Base-by-base conservation (phyloP, 306 rosid species). In the Herpetospermum pedunculosum region DNA sequence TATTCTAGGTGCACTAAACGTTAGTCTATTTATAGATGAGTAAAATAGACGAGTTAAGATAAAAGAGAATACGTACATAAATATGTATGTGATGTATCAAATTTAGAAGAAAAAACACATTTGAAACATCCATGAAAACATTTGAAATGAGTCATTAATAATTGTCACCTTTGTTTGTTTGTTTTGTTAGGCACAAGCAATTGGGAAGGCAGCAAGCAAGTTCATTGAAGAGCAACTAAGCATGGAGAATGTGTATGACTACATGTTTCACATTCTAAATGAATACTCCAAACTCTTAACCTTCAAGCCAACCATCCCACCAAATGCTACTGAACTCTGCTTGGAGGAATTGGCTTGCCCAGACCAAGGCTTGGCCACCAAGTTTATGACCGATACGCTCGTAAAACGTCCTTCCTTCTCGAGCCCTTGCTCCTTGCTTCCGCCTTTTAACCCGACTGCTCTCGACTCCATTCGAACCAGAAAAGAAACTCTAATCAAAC, bases 231-330 rank as follows among this genome's bases (percentile, higher is more conserved):
- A 89, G 59, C 87, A 92, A 37, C 32, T 92, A 50, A 92, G 81
- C 55, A 88, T 89, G 96, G 96, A 88, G 8, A 63, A 80, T 43
- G 90, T 92, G 29, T 92, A 89, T 32, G 96, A 89, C 68, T 89
- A 89, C 88, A 88, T 92, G 96, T 88, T 86, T 77, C 94, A 88
- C 76, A 87, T 84, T 26, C 30, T 92, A 37, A 89, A 71, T 60
- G 79, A 82, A 23, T 85, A 89, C 57, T 87, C 86, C 15, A 89
- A 88, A 70, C 94, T 92, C 52, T 80, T 92, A 1, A 83, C 71
- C 23, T 89, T 86, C 81, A 83, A 83, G 81, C 98, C 96, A 30
- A 30, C 80, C 41, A 29, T 77, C 37, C 91, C 89, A 43, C 44
- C 21, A 3, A 64, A 83, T 48, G 92, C 96, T 7, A 4, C 76